Conservation (phyloP, 2,329 filamentous ascomycete species). For the Phialemoniopsis sp. region DNA sequence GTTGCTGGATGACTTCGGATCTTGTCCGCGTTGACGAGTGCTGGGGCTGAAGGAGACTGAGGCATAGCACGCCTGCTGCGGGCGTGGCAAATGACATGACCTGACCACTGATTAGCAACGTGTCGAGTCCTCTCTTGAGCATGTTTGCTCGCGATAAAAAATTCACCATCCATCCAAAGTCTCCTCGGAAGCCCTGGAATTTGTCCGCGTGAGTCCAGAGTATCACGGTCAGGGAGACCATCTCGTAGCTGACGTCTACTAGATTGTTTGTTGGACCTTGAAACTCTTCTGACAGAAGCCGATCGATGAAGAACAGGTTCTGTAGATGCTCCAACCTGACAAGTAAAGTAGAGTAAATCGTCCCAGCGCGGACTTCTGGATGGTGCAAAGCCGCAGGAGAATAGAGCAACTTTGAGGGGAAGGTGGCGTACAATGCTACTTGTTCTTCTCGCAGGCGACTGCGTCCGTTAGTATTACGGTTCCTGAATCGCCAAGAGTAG, state of each 20-base stretch:
- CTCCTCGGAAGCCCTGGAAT: conserved; percentile 31
- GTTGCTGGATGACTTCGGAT: conserved; percentile 45
- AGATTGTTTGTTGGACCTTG: conserved; percentile 31
- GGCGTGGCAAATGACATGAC: conserved; percentile 46
- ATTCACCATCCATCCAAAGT: conserved; percentile 46
- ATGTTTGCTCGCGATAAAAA: background rate
- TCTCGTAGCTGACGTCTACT: conserved; percentile 39
- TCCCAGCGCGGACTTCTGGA: conserved; percentile 16
- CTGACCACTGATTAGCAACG: conserved; percentile 14
- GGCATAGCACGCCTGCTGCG: conserved; percentile 43
- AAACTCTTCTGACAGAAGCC: conserved; percentile 31
- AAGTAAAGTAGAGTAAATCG: conserved; percentile 39
- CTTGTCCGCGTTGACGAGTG: conserved; percentile 24
- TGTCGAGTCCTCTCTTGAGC: background rate
- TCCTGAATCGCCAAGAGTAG: background rate
- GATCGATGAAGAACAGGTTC: conserved; percentile 55
- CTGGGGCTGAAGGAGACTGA: conserved; percentile 34
- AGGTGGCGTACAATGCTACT: conserved; percentile 12
- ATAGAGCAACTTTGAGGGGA: conserved; percentile 32
- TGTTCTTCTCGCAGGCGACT: conserved; percentile 13
- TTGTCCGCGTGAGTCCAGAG: conserved; percentile 47
- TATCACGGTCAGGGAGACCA: conserved; percentile 39
- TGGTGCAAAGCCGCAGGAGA: conserved; percentile 31
- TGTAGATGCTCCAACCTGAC: conserved; percentile 46
- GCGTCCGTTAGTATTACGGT: background rate